Conservation (phyloP, 176 grass and related monocot species). For the Paspalum notatum region DNA sequence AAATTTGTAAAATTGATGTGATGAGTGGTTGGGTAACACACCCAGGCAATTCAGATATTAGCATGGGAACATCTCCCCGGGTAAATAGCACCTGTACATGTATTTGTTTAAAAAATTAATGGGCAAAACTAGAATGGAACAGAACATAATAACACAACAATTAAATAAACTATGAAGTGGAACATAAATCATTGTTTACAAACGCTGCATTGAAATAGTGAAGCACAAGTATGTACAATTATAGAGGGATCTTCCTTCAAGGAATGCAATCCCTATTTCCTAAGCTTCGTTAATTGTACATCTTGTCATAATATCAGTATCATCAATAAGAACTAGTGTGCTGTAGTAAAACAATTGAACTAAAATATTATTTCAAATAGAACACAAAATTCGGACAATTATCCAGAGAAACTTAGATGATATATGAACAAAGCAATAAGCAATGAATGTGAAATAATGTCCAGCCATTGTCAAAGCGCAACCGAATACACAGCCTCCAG, state of each 20-base stretch:
- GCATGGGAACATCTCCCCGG: conserved; percentile 50
- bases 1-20: conserved; percentile 20
- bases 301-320: neutral
- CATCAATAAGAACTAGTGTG: conserved; percentile 4
- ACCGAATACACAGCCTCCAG: neutral
- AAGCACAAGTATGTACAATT: conserved; percentile 1
- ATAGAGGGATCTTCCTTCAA: neutral
- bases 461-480: neutral
- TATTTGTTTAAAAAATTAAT: conserved; percentile 7
- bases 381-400: neutral
- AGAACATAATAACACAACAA: conserved; percentile 11
- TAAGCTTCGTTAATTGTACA: neutral
- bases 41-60: conserved; percentile 66
- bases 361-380: neutral
- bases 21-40: conserved; percentile 38
- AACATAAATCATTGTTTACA: conserved; percentile 14
- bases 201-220: neutral
- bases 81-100: conserved; percentile 57
- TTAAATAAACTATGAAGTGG: neutral
- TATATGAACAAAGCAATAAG: conserved; percentile 16
- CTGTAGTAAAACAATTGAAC: conserved; percentile 26
- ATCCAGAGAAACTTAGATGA: neutral
- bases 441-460: conserved; percentile 11
- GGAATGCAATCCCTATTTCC: neutral
- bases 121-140: conserved; percentile 1